Conservation (phyloP, 2,329 filamentous ascomycete genomes). For the Hymenoscyphus albidus region DNA sequence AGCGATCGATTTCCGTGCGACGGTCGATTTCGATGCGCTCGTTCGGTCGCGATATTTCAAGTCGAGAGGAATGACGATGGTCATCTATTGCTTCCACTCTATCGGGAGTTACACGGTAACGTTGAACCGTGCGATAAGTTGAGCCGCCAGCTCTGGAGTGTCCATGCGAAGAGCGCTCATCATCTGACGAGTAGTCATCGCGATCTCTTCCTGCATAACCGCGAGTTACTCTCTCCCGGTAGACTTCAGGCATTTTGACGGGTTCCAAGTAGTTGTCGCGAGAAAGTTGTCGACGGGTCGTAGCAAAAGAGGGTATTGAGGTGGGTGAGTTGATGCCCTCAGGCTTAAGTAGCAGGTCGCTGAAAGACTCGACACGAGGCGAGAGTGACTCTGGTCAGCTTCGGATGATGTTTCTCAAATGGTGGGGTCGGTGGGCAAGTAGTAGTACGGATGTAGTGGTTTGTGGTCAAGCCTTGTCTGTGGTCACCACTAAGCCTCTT, state of each 20-base stretch:
- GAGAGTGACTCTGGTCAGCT: constrained; percentile 6
- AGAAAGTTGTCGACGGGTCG: background rate
- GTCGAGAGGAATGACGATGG: constrained; percentile 27
- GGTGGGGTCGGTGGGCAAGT: constrained; percentile 6
- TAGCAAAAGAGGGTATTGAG: background rate
- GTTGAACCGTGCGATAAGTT: constrained; percentile 33
- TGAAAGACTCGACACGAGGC: background rate
- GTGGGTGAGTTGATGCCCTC: background rate
- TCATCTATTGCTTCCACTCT: constrained; percentile 31
- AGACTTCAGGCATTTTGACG: constrained; percentile 26
- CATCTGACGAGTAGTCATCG: constrained; percentile 34
- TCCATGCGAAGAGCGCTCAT: constrained; percentile 28
- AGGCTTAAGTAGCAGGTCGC: background rate
- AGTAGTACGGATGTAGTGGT: background rate
- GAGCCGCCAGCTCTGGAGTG: constrained; percentile 18
- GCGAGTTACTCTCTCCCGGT: constrained; percentile 23
- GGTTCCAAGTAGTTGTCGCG: background rate
- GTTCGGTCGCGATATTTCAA: constrained; percentile 25
- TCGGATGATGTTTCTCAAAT: constrained; percentile 6
- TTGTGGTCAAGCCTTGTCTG: background rate
- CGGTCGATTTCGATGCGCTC: constrained; percentile 34
- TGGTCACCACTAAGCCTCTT: background rate
- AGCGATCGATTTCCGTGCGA: constrained; percentile 23
- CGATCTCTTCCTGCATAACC: constrained; percentile 22
- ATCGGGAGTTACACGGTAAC: constrained; percentile 32